phyloP scores from a whole-genome alignment of 2,329 filamentous ascomycete species.

The Hypoxylon sp. region DNA sequence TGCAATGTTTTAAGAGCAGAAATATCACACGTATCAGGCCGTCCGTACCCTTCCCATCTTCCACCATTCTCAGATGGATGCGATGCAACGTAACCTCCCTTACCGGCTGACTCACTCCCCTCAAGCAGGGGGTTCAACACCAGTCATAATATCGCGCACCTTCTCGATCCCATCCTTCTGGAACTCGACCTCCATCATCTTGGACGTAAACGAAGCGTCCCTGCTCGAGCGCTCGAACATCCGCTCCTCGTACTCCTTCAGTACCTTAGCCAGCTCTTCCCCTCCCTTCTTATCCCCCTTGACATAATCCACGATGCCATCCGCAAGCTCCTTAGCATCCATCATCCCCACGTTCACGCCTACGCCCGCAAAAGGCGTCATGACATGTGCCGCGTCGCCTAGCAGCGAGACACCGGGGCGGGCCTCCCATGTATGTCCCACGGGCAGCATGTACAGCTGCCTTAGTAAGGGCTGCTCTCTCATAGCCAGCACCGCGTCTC shows the following conservation, averaged over 20 bases:
- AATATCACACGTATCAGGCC: background rate
- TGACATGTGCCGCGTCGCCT: constrained; percentile 64
- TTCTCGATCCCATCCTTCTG: constrained; percentile 34
- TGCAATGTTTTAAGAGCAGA: background rate
- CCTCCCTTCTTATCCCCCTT: constrained; percentile 24
- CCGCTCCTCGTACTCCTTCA: constrained; percentile 42
- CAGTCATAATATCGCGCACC: constrained; percentile 35
- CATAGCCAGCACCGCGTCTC: constrained; percentile 32
- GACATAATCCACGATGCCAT: constrained; percentile 36
- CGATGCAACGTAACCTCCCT: background rate
- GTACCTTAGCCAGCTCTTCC: constrained; percentile 30
- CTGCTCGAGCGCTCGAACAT: constrained; percentile 44
- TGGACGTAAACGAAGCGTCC: constrained; percentile 38
- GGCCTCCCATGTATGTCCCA: constrained; percentile 43
- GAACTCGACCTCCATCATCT: constrained; percentile 40
- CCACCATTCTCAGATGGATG: background rate
- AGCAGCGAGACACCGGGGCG: constrained; percentile 61
- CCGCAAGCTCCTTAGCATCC: constrained; percentile 58
- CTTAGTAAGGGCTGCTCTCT: constrained; percentile 31
- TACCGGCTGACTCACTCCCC: background rate
- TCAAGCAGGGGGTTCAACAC: constrained; percentile 9
- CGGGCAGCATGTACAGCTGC: constrained; percentile 46
- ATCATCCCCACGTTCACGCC: constrained; percentile 63
- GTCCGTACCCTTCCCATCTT: background rate
- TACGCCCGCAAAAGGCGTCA: constrained; percentile 62